These are phyloP conservation scores for Candida peoriensis DNA, from an alignment of 805 yeast species.

Conservation along the genomic window DNA sequence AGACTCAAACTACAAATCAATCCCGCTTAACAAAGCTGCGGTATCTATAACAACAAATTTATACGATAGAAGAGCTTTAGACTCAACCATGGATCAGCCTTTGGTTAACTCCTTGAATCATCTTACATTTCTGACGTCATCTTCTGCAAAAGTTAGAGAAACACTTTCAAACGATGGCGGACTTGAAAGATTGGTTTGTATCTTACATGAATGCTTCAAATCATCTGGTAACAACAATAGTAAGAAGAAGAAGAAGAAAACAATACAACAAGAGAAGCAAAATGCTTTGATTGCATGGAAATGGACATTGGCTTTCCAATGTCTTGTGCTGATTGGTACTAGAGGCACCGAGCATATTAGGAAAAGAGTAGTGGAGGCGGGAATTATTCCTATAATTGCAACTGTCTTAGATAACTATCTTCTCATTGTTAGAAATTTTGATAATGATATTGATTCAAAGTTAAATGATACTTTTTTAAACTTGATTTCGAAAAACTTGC, in stretches of 20 bases:
- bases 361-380: constrained; percentile 84
- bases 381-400: constrained; percentile 84
- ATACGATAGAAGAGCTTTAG: constrained; percentile 89
- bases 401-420: constrained; percentile 88
- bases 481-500: constrained; percentile 11
- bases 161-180: constrained; percentile 90
- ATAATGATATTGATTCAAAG: constrained; percentile 15
- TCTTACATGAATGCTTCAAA: constrained; percentile 65
- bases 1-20: constrained; percentile 80
- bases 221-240: background rate
- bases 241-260: constrained; percentile 10
- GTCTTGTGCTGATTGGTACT: constrained; percentile 85
- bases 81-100: constrained; percentile 85
- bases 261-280: constrained; percentile 28
- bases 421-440: constrained; percentile 31
- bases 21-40: constrained; percentile 82
- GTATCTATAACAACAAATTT: constrained; percentile 83
- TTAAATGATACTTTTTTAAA: constrained; percentile 14
- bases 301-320: constrained; percentile 94
- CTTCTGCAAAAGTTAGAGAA: constrained; percentile 85
- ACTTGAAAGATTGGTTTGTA: constrained; percentile 78
- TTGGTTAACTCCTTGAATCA: constrained; percentile 88
- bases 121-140: constrained; percentile 78
- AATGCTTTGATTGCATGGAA: constrained; percentile 81
- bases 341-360: constrained; percentile 87